Base-by-base conservation (phyloP, 495 filamentous ascomycete genomes). In the Mytilinidion resinicola region DNA sequence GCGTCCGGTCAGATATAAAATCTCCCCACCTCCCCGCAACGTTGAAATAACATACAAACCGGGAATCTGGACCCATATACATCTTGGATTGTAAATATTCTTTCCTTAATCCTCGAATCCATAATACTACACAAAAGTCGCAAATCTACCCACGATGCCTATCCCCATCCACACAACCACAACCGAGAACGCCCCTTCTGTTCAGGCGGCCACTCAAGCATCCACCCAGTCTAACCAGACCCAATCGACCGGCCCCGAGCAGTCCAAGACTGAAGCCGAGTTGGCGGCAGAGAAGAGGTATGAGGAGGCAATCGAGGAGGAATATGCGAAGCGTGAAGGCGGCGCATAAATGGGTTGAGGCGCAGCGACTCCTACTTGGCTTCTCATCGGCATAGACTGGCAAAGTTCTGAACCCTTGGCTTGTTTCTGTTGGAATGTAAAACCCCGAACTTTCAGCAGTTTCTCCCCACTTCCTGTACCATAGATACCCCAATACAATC, bases 311-410 rank as follows among this genome's bases (percentile, higher is more conserved):
- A 69, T 69, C 8, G 66, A 69, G 60, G 66, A 69, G 44, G 66
- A 69, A 49, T 69, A 69, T 57, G 66, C 66, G 49, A 69, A 69
- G 60, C 37, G 66, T 12, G 66, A 69, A 49, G 66, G 66, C 9
- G 66, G 66, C 25, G 66, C 66, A 15, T 68, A 54, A 56, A 33
- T 7, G 51, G 3, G 52, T 12, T 20, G 46, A 49, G 4, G 14
- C 20, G 4, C 5, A 4, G 25, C 17, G 46, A 49, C 39, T 14
- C 12, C 11, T 2, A 42, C 39, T 42, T 42, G 11, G 9, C 39
- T 17, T 42, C 39, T 4, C 12, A 12, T 12, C 39, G 39, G 11
- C 12, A 17, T 49, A 19, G 14, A 33, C 11, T 49, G 46, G 21
- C 15, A 33, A 49, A 33, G 21, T 20, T 5, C 4, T 19, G 17